A percentile compares a stretch with the other conserved stretches of the same genome.
Evolutionary conservation across 345 rosid species (phyloP).

Genomic region (Pelargonium nanum): DNA sequence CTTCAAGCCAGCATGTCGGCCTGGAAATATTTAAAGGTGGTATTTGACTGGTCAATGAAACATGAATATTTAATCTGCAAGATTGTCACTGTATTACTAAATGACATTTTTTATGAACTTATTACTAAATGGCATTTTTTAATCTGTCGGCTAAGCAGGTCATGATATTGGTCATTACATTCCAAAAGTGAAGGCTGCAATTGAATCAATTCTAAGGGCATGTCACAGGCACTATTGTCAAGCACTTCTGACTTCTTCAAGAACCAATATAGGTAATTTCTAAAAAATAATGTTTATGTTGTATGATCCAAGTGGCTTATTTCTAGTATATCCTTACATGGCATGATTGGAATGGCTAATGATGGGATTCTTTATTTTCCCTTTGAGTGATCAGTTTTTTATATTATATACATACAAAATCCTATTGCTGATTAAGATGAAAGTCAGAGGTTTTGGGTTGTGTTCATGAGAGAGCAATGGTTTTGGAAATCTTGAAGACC

Average conservation of each 20-base stretch:
- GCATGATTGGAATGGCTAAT: too few relatives aligned
- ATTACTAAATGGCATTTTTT: conserved; percentile 7
- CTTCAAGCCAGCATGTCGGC: conserved; percentile 75
- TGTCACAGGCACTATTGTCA: conserved; percentile 75
- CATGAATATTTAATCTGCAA: conserved; percentile 10
- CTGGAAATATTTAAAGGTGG: conserved; percentile 86
- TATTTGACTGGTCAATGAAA: conserved; percentile 9
- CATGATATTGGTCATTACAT: conserved; percentile 84
- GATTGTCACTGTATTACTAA: not conserved
- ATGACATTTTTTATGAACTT: conserved; percentile 8
- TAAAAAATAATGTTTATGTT: conserved; percentile 2
- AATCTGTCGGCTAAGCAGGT: conserved; percentile 38
- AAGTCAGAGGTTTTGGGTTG: too few relatives aligned
- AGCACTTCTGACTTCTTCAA: conserved; percentile 90
- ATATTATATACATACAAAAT: too few relatives aligned
- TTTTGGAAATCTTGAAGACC: too few relatives aligned
- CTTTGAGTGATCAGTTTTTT: too few relatives aligned
- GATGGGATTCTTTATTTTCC: too few relatives aligned
- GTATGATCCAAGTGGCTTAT: not conserved
- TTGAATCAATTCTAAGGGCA: conserved; percentile 84
- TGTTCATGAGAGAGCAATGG: too few relatives aligned
- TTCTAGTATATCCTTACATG: not conserved
- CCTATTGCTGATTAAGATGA: too few relatives aligned
- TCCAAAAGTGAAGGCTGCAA: conserved; percentile 96
- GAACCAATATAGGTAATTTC: conserved; percentile 64